A percentile compares a stretch with the other conserved stretches of the same genome.
These are phyloP conservation scores for Leishmania tarentolae DNA, from an alignment of 208 protist species.

Conservation along the genomic window DNA sequence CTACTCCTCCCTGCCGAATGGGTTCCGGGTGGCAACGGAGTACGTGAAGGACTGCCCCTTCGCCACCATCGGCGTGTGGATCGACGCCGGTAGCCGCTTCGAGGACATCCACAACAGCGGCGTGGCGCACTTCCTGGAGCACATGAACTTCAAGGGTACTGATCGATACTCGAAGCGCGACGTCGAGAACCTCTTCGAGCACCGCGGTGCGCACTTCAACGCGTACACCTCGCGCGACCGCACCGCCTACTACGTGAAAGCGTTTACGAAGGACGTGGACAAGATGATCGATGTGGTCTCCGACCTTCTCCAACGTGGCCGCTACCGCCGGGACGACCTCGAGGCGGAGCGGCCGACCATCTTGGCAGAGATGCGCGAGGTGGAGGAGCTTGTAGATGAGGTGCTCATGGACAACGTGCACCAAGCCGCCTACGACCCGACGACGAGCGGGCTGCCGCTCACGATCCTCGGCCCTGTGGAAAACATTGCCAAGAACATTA, in stretches of 20 bases:
- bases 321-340: conserved; percentile 80
- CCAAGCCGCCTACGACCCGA: conserved; percentile 93
- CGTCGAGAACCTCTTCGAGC: conserved; percentile 96
- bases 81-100: conserved; percentile 97
- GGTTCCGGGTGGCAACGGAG: conserved; percentile 98
- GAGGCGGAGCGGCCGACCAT: conserved; percentile 96
- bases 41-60: conserved; percentile 90
- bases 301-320: conserved; percentile 96
- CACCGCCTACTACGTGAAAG: conserved; percentile 97
- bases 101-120: conserved; percentile 98
- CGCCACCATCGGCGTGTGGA: conserved; percentile 97
- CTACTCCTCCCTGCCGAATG: conserved; percentile 94
- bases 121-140: conserved; percentile 98
- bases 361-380: conserved; percentile 96
- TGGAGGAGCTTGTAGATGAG: conserved; percentile 95
- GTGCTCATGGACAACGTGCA: conserved; percentile 98
- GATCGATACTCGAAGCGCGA: conserved; percentile 85
- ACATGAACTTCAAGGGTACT: conserved; percentile 99
- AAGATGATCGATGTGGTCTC: conserved; percentile 96
- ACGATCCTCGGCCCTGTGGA: conserved; percentile 98
- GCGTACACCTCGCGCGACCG: conserved; percentile 99
- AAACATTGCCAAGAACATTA: conserved; percentile 95
- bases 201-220: conserved; percentile 97
- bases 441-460: conserved; percentile 87
- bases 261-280: conserved; percentile 93